phyloP scores from a whole-genome alignment of 2,329 filamentous ascomycete genomes.

The Trichoderma sp. region DNA sequence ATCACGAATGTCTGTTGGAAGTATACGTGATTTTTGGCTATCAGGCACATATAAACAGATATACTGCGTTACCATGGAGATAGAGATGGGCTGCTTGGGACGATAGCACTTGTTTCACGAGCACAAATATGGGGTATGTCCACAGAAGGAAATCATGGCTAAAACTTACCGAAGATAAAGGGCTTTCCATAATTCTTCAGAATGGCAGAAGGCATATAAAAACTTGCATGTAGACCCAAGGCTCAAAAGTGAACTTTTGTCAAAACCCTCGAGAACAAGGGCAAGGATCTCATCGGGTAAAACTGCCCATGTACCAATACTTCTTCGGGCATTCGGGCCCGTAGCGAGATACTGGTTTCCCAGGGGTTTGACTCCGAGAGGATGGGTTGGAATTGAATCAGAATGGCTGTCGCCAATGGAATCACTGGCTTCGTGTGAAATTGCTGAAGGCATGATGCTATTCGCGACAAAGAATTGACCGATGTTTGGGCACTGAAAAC shows the following conservation, averaged over 20 bases:
- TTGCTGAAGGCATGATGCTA: constrained; percentile 14
- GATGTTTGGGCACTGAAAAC: not conserved
- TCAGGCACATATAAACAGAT: too few species aligned
- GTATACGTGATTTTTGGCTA: not conserved
- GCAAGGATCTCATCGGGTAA: constrained; percentile 81
- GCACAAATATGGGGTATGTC: not conserved
- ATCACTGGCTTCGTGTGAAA: not conserved
- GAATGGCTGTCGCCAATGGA: constrained; percentile 43
- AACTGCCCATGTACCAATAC: constrained; percentile 61
- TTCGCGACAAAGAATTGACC: not conserved
- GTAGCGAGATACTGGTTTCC: constrained; percentile 76
- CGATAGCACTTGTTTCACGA: too few species aligned
- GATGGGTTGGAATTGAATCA: constrained; percentile 67
- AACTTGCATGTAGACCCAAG: constrained; percentile 80
- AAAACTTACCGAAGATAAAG: constrained; percentile 77
- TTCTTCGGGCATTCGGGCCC: constrained; percentile 62
- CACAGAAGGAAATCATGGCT: not conserved
- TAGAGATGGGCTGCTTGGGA: too few species aligned
- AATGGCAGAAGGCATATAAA: constrained; percentile 77
- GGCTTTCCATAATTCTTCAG: constrained; percentile 86
- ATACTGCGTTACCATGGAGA: too few species aligned
- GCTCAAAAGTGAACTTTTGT: constrained; percentile 57
- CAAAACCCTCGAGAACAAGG: constrained; percentile 71
- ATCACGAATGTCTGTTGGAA: not conserved
- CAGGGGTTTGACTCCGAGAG: constrained; percentile 78